Percentiles rank a stretch among this genome's conserved stretches.
Conservation (phyloP, 2,329 filamentous ascomycete species). For the Fusarium marasasianum region DNA sequence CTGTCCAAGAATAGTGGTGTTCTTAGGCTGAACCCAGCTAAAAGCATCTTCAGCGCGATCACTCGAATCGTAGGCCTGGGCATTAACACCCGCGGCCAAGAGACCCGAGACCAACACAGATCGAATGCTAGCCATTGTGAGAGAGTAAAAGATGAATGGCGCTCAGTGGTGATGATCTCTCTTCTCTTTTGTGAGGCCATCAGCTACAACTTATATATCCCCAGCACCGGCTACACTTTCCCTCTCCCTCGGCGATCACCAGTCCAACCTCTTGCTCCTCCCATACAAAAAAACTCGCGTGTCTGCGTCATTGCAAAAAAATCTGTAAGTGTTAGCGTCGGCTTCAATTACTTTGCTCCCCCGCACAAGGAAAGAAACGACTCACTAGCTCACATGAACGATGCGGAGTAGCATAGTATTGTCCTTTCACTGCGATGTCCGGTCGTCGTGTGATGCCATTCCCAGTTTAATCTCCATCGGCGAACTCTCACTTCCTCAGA, state of each 20-base stretch:
- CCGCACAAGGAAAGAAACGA: not conserved
- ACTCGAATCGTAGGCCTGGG: constrained; percentile 41
- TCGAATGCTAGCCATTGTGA: constrained; percentile 36
- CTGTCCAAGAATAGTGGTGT: constrained; percentile 52
- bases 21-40: constrained; percentile 51
- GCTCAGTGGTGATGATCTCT: constrained; percentile 12
- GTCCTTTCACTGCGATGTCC: not conserved
- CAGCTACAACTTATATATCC: constrained; percentile 21
- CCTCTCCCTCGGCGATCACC: not conserved
- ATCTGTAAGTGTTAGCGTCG: not conserved
- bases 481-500: not conserved
- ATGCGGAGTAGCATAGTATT: constrained; percentile 12
- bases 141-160: not conserved
- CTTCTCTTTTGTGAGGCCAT: not conserved
- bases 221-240: not conserved
- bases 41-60: constrained; percentile 46
- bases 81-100: constrained; percentile 41
- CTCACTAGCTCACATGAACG: not conserved
- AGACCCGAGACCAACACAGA: constrained; percentile 52
- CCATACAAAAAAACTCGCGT: not conserved
- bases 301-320: constrained; percentile 29
- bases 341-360: not conserved
- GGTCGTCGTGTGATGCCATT: constrained; percentile 23
- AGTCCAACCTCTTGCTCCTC: not conserved
- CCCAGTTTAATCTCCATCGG: constrained; percentile 22